phyloP scores from a whole-genome alignment of 2,329 filamentous ascomycete species.

The Ophiosphaerella korrae region DNA sequence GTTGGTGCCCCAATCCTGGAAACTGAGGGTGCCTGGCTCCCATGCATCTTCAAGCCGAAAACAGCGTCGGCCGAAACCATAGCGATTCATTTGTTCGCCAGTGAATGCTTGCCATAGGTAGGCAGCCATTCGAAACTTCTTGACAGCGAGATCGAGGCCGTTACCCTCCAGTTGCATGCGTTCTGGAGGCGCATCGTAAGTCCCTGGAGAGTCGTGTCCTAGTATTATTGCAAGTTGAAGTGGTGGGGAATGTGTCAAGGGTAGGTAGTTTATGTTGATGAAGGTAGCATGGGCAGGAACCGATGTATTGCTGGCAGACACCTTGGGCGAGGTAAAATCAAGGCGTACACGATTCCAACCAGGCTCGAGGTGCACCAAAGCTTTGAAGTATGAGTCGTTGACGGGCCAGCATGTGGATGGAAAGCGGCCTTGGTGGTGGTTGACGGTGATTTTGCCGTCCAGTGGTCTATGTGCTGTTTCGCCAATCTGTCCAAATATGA shows the following conservation, averaged over 20 bases:
- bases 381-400: constrained; percentile 87
- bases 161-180: constrained; percentile 81
- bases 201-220: constrained; percentile 84
- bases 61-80: constrained; percentile 81
- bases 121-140: constrained; percentile 92
- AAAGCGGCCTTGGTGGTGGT: constrained; percentile 83
- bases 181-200: constrained; percentile 81
- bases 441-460: constrained; percentile 80
- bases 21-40: constrained; percentile 80
- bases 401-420: constrained; percentile 87
- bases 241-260: constrained; percentile 76
- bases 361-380: constrained; percentile 84
- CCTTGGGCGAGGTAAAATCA: constrained; percentile 84
- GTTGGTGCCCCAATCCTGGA: constrained; percentile 71
- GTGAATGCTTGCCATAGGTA: constrained; percentile 98
- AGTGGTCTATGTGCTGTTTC: constrained; percentile 70
- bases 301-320: constrained; percentile 69
- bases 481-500: constrained; percentile 80
- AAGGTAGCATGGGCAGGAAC: constrained; percentile 78
- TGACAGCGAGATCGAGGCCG: constrained; percentile 75
- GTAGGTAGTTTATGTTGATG: constrained; percentile 84
- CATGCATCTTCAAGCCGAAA: constrained; percentile 96
- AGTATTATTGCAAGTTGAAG: constrained; percentile 87
- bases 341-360: constrained; percentile 87
- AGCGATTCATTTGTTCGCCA: constrained; percentile 91